Conservation (phyloP, 805 yeast species). For the Gaillardinia entomophila region DNA sequence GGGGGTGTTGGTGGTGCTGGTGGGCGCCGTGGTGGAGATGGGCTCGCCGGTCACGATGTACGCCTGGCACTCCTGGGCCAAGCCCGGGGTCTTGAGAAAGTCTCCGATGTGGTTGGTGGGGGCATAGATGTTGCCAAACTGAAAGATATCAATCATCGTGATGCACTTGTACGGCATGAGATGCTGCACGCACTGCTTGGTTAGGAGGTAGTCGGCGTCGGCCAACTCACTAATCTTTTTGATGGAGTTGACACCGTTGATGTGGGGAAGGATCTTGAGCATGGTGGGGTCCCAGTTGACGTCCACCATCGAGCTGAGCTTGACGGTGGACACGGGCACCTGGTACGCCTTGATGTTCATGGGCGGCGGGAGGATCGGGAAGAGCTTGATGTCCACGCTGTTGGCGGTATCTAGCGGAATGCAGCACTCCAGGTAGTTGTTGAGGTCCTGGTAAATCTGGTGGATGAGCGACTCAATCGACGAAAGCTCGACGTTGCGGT, state of each 20-base stretch:
- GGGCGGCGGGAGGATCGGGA: conserved; percentile 81
- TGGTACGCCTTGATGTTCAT: conserved; percentile 71
- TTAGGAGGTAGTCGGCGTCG: conserved; percentile 70
- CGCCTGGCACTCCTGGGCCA: conserved; percentile 81
- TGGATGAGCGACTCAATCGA: conserved; percentile 71
- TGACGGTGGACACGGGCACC: conserved; percentile 89
- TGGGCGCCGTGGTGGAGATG: conserved; percentile 4
- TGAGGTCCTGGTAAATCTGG: conserved; percentile 90
- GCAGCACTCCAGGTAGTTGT: conserved; percentile 92
- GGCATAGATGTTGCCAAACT: conserved; percentile 82
- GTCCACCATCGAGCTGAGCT: conserved; percentile 66
- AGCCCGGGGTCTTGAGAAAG: conserved; percentile 54
- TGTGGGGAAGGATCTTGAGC: conserved; percentile 78
- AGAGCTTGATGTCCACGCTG: conserved; percentile 87
- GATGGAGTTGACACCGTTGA: conserved; percentile 85
- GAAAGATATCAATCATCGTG: conserved; percentile 79
- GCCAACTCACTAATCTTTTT: conserved; percentile 71
- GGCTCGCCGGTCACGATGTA: conserved; percentile 53
- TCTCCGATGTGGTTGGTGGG: conserved; percentile 73
- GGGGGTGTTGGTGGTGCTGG: conserved; percentile 5
- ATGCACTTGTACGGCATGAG: conserved; percentile 85
- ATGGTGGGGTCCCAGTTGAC: conserved; percentile 97
- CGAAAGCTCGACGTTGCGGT: conserved; percentile 28
- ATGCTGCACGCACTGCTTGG: conserved; percentile 86
- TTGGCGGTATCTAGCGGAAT: conserved; percentile 89